Evolutionary conservation across 345 rosid genomes (phyloP).

Genomic region (Moringa oleifera): DNA sequence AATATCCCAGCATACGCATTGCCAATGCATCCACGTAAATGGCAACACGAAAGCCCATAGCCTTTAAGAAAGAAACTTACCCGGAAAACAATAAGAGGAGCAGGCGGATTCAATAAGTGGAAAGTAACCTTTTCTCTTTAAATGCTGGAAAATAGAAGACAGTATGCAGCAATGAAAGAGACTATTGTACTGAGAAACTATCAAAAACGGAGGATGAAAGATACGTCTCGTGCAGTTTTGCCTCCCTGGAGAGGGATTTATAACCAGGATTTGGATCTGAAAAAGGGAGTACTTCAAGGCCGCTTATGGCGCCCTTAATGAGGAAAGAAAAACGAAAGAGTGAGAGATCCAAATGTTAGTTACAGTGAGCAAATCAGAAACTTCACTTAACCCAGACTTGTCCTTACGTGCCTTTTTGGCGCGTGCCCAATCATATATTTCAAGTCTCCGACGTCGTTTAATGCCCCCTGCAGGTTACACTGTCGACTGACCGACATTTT

Average conservation of each 20-base stretch:
- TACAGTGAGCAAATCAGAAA: no score
- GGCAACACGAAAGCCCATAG: no score
- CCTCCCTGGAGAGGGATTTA: background rate
- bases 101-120: background rate
- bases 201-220: no score
- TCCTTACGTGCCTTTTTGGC: background rate
- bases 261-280: background rate
- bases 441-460: background rate
- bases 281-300: background rate
- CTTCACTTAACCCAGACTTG: background rate
- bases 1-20: background rate
- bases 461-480: background rate
- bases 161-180: background rate
- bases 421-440: background rate
- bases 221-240: background rate
- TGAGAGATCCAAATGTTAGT: no score
- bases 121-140: background rate
- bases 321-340: background rate
- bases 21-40: no score
- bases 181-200: no score
- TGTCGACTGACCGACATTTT: no score
- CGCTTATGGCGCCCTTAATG: background rate
- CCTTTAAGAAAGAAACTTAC: background rate
- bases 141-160: background rate
- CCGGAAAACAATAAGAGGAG: background rate